Evolutionary conservation across 768 basidiomycete species (phyloP), one percentile per base, ranked within the genome.

Genomic region (Amanita exitialis): DNA sequence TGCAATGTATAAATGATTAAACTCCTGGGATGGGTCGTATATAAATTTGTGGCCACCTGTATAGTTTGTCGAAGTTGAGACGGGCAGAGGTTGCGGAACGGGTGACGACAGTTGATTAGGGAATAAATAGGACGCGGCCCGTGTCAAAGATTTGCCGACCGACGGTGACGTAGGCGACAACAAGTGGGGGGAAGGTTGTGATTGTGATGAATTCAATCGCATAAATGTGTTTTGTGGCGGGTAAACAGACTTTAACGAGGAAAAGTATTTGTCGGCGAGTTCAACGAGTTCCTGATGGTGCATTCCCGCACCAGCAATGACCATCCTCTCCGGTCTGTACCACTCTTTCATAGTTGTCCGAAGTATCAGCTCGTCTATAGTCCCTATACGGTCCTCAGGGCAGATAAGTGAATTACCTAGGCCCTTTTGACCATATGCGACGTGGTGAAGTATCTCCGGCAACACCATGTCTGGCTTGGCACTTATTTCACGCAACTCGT

Each of bases 281-380:
- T 91, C 86, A 20, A 97, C 90, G 16, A 99, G 76, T 54, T 91
- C 76, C 56, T 89, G 81, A 61, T 98, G 96, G 8, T 74, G 78
- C 79, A 99, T 86, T 8, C 96, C 96, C 0, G 90, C 86, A 9
- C 91, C 94, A 4, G 95, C 92, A 51, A 98, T 76, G 36, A 98
- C 94, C 80, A 99, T 96, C 49, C 90, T 73, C 61, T 97, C 95
- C 0, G 96, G 95, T 45, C 80, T 72, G 64, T 91, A 97, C 93
- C 92, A 96, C 36, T 83, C 78, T 49, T 70, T 69, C 72, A 87
- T 81, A 54, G 74, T 86, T 4, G 73, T 68, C 44, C 77, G 73
- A 52, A 98, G 73, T 20, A 78, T 67, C 38, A 73, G 64, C 25
- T 73, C 71, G 54, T 85, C 80, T 47, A 97, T 80, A 44, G 66